Conservation (phyloP, 345 rosid species). For the Bruguiera gymnorhiza region DNA sequence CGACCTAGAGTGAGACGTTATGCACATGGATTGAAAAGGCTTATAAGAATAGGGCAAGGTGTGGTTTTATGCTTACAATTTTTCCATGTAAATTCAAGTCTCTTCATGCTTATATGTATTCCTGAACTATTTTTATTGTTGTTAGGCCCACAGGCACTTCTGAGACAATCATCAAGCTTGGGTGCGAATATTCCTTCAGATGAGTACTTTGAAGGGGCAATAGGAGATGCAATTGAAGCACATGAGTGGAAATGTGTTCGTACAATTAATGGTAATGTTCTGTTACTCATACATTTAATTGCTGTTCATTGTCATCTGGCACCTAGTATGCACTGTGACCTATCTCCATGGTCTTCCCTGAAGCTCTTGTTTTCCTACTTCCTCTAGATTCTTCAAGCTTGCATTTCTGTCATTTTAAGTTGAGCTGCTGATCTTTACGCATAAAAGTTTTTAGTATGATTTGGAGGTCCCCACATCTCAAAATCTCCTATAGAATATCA, state of each 20-base stretch:
- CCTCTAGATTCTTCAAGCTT: background rate
- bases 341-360: background rate
- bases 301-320: no score
- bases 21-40: constrained; percentile 74
- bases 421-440: no score
- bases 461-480: no score
- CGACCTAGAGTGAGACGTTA: constrained; percentile 86
- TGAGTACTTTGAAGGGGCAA: constrained; percentile 58
- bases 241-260: constrained; percentile 92
- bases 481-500: no score
- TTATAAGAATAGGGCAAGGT: constrained; percentile 93
- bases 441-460: no score
- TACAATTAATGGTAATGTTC: constrained; percentile 61
- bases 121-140: constrained; percentile 16
- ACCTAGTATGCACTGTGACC: no score
- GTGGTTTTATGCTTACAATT: constrained; percentile 18
- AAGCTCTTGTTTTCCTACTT: background rate
- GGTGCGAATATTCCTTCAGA: constrained; percentile 33
- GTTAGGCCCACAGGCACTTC: constrained; percentile 82
- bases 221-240: constrained; percentile 85
- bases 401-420: no score
- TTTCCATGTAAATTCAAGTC: background rate
- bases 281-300: background rate
- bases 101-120: background rate
- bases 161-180: constrained; percentile 65